Evolutionary conservation across 2,329 filamentous ascomycete genomes (phyloP), one percentile per base, ranked within the genome.

Genomic region (Penicillium thymicola): DNA sequence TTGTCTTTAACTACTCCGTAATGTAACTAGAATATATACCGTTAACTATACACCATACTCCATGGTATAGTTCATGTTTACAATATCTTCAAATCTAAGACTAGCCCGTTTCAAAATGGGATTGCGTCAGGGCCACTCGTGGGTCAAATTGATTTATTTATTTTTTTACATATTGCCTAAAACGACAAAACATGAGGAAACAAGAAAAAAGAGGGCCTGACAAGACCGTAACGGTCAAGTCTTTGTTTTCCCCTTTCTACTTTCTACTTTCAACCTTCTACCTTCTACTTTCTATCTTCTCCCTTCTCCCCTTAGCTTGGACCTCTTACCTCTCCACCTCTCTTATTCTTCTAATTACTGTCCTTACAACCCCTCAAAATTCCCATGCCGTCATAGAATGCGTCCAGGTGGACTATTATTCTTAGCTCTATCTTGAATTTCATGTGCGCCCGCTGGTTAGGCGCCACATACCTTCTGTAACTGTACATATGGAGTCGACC

Each of bases 361-460:
- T 52, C 48, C 7, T 46, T 54, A 54, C 51, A 42, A 45, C 42
- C 46, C 53, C 55, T 51, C 42, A 60, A 23, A 28, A 23, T 37
- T n/a, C 32, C 37, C 14, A 72, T 72, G 70, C 64, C 62, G 67
- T 63, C 67, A 61, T 59, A 62, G 61, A 67, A 60, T 61, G 38
- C 54, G 30, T 60, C 51, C 50, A 51, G 62, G 69, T 71, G 70
- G 70, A 70, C 69, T 61, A 64, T 56, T 65, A 51, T 44, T 63
- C 58, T 59, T 48, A 45, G 43, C 47, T 18, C 41, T n/a, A 49
- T 43, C 55, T 36, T 34, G 28, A 16, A 21, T 34, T 59, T 46
- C 54, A 65, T 67, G 63, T 59, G 63, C 62, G 60, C 61, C 59
- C 58, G 57, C 63, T 55, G 63, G 63, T 32, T 59, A 59, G 63